Base-by-base conservation (phyloP, 176 grass and related monocot genomes). In the Hyparrhenia diplandra region DNA sequence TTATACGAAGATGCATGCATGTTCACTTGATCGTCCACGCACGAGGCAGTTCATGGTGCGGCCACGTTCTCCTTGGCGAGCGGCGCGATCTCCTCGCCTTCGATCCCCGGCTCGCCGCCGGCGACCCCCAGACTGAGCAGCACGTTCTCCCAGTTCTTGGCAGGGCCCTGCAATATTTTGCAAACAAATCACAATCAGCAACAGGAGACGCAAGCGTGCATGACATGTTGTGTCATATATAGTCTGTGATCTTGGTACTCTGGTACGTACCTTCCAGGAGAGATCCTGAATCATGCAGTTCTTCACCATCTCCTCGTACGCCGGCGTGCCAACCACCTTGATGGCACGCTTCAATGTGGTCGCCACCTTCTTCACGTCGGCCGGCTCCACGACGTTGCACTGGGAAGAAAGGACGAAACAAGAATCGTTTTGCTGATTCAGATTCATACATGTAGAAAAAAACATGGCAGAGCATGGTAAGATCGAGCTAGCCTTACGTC, bases 241-340 rank as follows among this genome's bases (percentile, higher is more conserved):
- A 34, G 32, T 4, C 32, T n/a, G 51, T 54, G 17, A 21, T n/a
- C 51, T 8, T n/a, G 14, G 49, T 51, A 40, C 30, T 37, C 67
- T n/a, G n/a, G n/a, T n/a, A n/a, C n/a, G n/a, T 79, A 97, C 94
- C 92, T 98, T 95, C 95, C 95, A 98, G 16, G 92, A 98, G 67
- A 98, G 90, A 24, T 98, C 95, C 87, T 89, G 92, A 12, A 69
- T 64, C 92, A 98, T 98, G 86, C 95, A 98, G 81, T 98, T 98
- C 81, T 75, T 80, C 61, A 91, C 89, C 95, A 98, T 98, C 74
- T 83, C 84, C 2, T 81, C 4, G 52, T 94, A 90, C 3, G 78
- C 80, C 72, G 85, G 67, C 18, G 88, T 98, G 51, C 92, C 92
- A 13, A 93, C 63, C 47, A 89, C 46, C 63, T 89, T 89, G 64